phyloP scores from a whole-genome alignment of 139 green algal genomes.

The Protoeuglena noctilucae region DNA sequence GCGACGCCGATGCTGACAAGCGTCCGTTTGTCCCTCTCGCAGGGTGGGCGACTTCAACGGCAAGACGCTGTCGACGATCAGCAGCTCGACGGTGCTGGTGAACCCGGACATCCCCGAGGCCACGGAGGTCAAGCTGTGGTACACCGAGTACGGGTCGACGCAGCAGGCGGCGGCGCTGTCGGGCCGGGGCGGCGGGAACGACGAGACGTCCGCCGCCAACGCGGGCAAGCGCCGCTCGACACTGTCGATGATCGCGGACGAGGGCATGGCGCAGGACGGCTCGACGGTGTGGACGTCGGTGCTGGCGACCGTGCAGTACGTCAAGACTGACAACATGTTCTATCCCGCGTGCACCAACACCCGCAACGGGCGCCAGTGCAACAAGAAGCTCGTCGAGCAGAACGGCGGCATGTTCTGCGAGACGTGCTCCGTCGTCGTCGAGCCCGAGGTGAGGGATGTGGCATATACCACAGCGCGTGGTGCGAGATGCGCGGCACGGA shows the following conservation, averaged over 20 bases:
- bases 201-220: conserved; percentile 30
- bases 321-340: conserved; percentile 41
- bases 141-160: conserved; percentile 16
- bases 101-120: conserved; percentile 53
- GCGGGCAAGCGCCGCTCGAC: conserved; percentile 36
- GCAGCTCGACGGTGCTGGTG: conserved; percentile 46
- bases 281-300: conserved; percentile 53
- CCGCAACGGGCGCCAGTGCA: conserved; percentile 36
- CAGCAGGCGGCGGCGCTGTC: conserved; percentile 25
- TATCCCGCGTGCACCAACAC: conserved; percentile 46
- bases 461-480: conserved; percentile 10
- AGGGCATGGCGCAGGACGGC: conserved; percentile 44
- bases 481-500: conserved; percentile 23
- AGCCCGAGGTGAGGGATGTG: conserved; percentile 1
- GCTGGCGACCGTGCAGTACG: conserved; percentile 29
- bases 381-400: conserved; percentile 56
- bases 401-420: conserved; percentile 19
- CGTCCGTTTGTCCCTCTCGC: no score
- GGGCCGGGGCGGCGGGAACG: conserved; percentile 13
- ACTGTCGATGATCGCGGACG: conserved; percentile 56
- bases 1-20: no score
- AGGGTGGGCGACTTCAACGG: conserved; percentile 89
- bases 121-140: conserved; percentile 39
- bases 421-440: conserved; percentile 3
- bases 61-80: conserved; percentile 59